Percentiles rank a stretch among this genome's conserved stretches.
Evolutionary conservation across 352 stramenopile species (phyloP).

Genomic region (Phytopythium aichiense): DNA sequence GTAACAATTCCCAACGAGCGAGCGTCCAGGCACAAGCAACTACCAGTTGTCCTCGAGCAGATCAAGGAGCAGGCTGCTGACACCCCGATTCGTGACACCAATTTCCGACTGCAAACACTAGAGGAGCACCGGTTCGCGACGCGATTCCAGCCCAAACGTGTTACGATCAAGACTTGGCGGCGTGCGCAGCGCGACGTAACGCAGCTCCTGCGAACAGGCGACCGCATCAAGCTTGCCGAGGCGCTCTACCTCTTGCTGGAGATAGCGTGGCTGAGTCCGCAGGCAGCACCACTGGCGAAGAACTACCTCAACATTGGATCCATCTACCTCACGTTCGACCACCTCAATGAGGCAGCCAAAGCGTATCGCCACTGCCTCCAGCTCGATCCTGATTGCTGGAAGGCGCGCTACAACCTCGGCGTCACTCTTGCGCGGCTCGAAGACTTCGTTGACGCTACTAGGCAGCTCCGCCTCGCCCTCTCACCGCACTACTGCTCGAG

Average conservation of each 20-base stretch:
- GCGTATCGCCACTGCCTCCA: constrained; percentile 46
- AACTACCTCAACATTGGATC: constrained; percentile 51
- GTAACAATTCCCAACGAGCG: not conserved
- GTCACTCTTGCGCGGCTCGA: constrained; percentile 35
- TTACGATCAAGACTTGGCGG: constrained; percentile 41
- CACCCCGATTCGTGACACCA: not conserved
- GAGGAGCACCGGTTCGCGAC: constrained; percentile 51
- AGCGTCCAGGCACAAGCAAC: not conserved
- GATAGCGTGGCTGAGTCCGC: constrained; percentile 38
- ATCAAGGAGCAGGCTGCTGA: not conserved
- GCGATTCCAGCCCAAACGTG: constrained; percentile 42
- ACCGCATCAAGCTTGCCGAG: constrained; percentile 31
- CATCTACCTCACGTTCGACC: constrained; percentile 48
- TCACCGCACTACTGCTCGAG: not conserved
- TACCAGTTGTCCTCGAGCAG: not conserved
- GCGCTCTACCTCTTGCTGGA: constrained; percentile 60
- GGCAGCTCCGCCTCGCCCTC: constrained; percentile 31
- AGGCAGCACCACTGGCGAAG: constrained; percentile 20
- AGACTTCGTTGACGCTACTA: constrained; percentile 46
- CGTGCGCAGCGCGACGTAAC: constrained; percentile 21
- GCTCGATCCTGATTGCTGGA: constrained; percentile 32
- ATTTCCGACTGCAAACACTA: constrained; percentile 42
- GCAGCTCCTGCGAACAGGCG: constrained; percentile 21
- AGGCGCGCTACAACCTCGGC: constrained; percentile 46
- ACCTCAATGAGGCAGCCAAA: constrained; percentile 45